Evolutionary conservation across 345 rosid genomes (phyloP).

Genomic region (Eucalyptus sp.): DNA sequence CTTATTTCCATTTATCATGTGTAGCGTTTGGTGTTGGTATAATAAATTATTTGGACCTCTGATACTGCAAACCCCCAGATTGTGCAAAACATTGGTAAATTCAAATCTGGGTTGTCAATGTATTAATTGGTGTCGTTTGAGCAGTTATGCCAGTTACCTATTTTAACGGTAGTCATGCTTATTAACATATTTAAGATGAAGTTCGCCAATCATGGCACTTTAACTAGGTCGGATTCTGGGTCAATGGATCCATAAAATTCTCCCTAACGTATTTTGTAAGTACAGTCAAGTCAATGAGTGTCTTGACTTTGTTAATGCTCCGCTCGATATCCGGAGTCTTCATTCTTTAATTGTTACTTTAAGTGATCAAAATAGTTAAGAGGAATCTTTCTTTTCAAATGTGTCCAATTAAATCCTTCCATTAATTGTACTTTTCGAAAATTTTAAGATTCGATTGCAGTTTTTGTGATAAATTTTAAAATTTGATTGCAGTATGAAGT

Average conservation of each 20-base stretch:
- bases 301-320: background rate
- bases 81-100: background rate
- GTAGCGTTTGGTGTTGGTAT: background rate
- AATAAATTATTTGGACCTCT: background rate
- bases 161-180: background rate
- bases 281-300: background rate
- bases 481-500: accelerated
- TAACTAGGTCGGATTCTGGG: background rate
- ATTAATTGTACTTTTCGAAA: too few species aligned
- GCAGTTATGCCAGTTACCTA: background rate
- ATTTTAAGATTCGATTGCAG: accelerated
- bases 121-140: background rate
- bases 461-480: too few species aligned
- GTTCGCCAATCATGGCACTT: background rate
- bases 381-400: background rate
- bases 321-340: background rate
- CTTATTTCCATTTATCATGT: background rate
- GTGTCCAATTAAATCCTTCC: background rate
- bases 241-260: background rate
- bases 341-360: background rate
- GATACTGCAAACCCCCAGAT: background rate
- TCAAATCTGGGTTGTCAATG: background rate
- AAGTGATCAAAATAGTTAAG: background rate
- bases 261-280: background rate
- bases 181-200: background rate